A percentile compares a stretch with the other conserved stretches of the same genome.
Evolutionary conservation across 2,329 filamentous ascomycete genomes (phyloP).

Genomic region (Thielaviopsis musarum): DNA sequence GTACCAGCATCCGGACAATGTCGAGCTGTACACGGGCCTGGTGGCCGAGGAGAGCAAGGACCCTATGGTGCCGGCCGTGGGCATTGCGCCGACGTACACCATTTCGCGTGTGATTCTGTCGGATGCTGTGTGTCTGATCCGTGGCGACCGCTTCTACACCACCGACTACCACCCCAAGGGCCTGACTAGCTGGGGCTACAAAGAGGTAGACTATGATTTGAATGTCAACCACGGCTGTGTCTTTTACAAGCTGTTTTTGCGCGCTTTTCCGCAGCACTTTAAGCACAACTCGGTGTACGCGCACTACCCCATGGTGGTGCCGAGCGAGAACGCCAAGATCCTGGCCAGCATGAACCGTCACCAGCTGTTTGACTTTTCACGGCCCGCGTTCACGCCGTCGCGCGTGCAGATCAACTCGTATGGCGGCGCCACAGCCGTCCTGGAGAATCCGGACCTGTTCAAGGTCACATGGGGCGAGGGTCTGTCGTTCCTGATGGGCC

Average conservation of each 20-base stretch:
- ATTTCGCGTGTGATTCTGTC: conserved; percentile 62
- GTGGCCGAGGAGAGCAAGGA: conserved; percentile 60
- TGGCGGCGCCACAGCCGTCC: conserved; percentile 41
- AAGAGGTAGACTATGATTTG: conserved; percentile 55
- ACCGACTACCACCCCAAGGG: conserved; percentile 57
- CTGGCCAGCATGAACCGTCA: conserved; percentile 49
- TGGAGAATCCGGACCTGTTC: conserved; percentile 45
- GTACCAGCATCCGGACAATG: conserved; percentile 63
- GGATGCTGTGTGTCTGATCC: conserved; percentile 62
- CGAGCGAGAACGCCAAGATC: conserved; percentile 55
- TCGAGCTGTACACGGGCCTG: conserved; percentile 66
- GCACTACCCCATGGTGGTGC: conserved; percentile 58
- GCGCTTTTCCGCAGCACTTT: conserved; percentile 65
- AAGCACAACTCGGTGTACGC: conserved; percentile 63
- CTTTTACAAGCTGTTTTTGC: conserved; percentile 69
- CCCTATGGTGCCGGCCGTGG: conserved; percentile 57
- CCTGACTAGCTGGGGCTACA: conserved; percentile 73
- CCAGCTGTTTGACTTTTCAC: conserved; percentile 51
- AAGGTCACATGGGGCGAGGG: conserved; percentile 47
- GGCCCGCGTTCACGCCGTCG: conserved; percentile 34
- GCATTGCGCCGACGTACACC: conserved; percentile 60
- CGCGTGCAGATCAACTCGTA: conserved; percentile 43
- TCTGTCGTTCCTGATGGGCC: conserved; percentile 44
- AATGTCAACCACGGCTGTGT: conserved; percentile 65
- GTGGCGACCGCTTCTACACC: conserved; percentile 66